A percentile compares a stretch with the other conserved stretches of the same genome.
Conservation (phyloP, 345 rosid species). For the Populus davidiana region DNA sequence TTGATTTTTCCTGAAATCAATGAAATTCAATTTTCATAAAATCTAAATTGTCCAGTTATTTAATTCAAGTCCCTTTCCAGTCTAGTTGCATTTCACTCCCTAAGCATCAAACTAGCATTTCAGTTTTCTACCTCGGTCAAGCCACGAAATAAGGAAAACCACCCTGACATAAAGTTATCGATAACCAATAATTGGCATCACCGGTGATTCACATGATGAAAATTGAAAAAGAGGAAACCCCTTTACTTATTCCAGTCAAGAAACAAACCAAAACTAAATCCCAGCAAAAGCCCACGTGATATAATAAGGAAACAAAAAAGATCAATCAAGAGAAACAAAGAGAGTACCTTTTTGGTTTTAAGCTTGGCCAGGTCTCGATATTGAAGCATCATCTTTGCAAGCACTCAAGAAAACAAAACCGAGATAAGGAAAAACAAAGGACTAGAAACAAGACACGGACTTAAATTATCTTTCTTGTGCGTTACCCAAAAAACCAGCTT, state of each 20-base stretch:
- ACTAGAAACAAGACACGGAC: background rate
- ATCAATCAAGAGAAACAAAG: background rate
- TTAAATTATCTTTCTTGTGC: background rate
- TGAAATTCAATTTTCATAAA: background rate
- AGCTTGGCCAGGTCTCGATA: conserved; percentile 42
- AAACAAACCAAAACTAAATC: background rate
- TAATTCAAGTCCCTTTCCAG: background rate
- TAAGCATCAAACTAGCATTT: background rate
- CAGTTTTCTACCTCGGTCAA: background rate
- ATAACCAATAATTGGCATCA: too few relatives aligned
- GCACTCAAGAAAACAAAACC: background rate
- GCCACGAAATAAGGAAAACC: background rate
- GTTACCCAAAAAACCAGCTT: background rate
- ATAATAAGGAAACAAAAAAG: background rate
- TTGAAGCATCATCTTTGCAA: conserved; percentile 47
- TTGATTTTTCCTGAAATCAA: background rate
- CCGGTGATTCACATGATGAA: background rate
- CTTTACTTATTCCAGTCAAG: background rate
- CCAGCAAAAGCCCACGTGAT: background rate
- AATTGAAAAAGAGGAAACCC: too few relatives aligned
- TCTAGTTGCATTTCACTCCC: background rate
- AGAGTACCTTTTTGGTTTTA: conserved; percentile 42
- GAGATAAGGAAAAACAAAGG: background rate
- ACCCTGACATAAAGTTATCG: background rate
- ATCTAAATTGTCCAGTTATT: background rate